Conservation (phyloP, 345 rosid genomes). For the Limnanthes douglasii region DNA sequence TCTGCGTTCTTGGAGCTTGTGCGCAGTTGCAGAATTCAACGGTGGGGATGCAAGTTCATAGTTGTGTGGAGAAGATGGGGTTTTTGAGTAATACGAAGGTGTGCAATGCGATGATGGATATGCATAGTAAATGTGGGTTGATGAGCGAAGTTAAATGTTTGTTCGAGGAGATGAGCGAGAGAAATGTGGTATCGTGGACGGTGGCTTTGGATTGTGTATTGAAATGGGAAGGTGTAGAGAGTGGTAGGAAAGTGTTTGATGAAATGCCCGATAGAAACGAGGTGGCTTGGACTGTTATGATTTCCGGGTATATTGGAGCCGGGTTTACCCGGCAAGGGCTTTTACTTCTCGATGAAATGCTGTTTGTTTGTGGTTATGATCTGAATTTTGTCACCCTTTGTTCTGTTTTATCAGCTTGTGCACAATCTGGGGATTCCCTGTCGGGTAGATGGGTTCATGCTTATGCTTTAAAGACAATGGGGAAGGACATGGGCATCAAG, state of each 20-base stretch:
- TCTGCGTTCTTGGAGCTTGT: conserved; percentile 42
- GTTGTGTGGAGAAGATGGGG: conserved; percentile 38
- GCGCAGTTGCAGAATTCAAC: conserved; percentile 25
- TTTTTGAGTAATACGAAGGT: conserved; percentile 20
- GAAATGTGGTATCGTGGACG: conserved; percentile 65
- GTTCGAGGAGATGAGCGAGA: conserved; percentile 34
- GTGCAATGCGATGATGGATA: conserved; percentile 51
- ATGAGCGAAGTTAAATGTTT: conserved; percentile 24
- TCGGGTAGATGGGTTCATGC: conserved; percentile 72
- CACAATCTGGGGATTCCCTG: conserved; percentile 48
- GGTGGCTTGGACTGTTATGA: conserved; percentile 67
- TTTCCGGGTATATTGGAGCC: conserved; percentile 43
- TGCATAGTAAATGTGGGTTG: conserved; percentile 55
- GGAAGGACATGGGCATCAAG: conserved; percentile 23
- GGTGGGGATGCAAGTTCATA: conserved; percentile 53
- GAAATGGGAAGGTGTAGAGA: conserved; percentile 47
- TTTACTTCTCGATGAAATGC: conserved; percentile 28
- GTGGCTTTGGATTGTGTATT: conserved; percentile 41
- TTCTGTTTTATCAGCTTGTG: conserved; percentile 52
- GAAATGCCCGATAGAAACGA: conserved; percentile 58
- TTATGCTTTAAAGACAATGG: conserved; percentile 44
- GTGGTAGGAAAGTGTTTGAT: conserved; percentile 39
- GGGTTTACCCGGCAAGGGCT: conserved; percentile 35
- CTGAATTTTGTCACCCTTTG: conserved; percentile 45
- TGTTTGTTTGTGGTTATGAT: conserved; percentile 18